These are phyloP conservation scores for Pestalotiopsis sp. DNA, from an alignment of 2,329 filamentous ascomycete species.

Conservation along the genomic window DNA sequence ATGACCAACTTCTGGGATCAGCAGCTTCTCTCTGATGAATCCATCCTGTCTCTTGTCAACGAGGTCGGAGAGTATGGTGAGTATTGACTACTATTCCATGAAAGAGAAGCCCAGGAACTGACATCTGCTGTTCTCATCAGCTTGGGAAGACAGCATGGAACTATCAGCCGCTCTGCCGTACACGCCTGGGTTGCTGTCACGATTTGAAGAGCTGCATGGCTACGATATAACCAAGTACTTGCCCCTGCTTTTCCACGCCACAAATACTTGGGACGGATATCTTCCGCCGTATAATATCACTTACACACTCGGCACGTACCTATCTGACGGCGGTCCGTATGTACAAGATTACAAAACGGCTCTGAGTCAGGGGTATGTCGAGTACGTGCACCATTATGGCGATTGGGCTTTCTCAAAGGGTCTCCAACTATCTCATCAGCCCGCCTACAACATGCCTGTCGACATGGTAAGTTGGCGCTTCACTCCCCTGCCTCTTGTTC, in stretches of 20 bases:
- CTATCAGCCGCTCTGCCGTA: conserved; percentile 26
- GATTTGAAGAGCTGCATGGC: conserved; percentile 20
- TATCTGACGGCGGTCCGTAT: conserved; percentile 18
- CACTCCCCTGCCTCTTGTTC: not conserved
- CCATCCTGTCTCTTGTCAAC: conserved; percentile 16
- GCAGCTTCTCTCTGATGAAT: conserved; percentile 21
- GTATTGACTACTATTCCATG: conserved; percentile 12
- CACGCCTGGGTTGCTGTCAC: conserved; percentile 21
- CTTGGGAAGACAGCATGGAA: conserved; percentile 31
- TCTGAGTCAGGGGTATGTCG: conserved; percentile 21
- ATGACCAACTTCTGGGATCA: conserved; percentile 27
- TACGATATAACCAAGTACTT: conserved; percentile 22
- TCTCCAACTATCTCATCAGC: conserved; percentile 24
- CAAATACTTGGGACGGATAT: conserved; percentile 22
- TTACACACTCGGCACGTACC: conserved; percentile 18
- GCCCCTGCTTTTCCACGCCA: conserved; percentile 25
- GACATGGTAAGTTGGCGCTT: conserved; percentile 21
- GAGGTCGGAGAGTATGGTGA: conserved; percentile 24
- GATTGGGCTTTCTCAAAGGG: conserved; percentile 20
- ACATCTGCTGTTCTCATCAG: conserved; percentile 7
- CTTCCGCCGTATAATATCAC: conserved; percentile 23
- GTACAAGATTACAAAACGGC: conserved; percentile 25
- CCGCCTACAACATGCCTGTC: conserved; percentile 28
- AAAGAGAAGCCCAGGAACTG: not conserved
- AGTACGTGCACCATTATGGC: conserved; percentile 19